Base-by-base conservation (phyloP, 164 flowering plant species). In the Nelumbo lutea region DNA sequence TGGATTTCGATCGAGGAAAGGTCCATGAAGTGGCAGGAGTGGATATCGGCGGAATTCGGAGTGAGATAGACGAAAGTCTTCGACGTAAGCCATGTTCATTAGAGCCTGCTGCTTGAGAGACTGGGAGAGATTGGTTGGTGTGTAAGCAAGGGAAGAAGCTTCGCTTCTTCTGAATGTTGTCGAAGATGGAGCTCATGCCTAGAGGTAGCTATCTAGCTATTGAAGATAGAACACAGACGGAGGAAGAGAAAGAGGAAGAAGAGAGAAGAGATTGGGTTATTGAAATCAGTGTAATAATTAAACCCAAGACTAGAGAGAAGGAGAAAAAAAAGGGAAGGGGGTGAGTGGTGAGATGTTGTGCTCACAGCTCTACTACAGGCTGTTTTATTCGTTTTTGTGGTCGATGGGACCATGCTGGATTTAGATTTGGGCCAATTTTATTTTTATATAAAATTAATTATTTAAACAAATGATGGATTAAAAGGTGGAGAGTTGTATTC, bases 1-100 rank as follows among this genome's bases (percentile, higher is more conserved):
- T 67, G 1, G 98, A 93, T 43, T 87, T 89, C 71, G 95, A 84
- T 69, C 90, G 71, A 59, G 77, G 82, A 57, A 86, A 68, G 0
- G 73, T 75, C 88, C 88, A 85, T 9, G 87, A 69, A 14, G 85
- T 9, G 2, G 86, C 76, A 5, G 85, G 67, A 1, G 84, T 60
- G 0, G 86, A 70, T 5, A 76, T 47, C 9, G 87, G 86, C 9
- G 76, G 80, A 66, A 83, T 55, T 40, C 74, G 77, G 65, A 83
- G 79, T 27, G 88, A 78, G 59, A 88, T 74, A 43, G 92, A 83
- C 1, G 88, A 81, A 39, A 86, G 86, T 9, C 91, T 69, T 42
- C 86, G 62, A 64, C 90, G 84, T 0, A 85, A 73, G 65, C 70
- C 61, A 43, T 71, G 75, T 2, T 64, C 70, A 9, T 55, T 61